Evolutionary conservation across 2,329 filamentous ascomycete species (phyloP).

Genomic region (Dothistroma pini): DNA sequence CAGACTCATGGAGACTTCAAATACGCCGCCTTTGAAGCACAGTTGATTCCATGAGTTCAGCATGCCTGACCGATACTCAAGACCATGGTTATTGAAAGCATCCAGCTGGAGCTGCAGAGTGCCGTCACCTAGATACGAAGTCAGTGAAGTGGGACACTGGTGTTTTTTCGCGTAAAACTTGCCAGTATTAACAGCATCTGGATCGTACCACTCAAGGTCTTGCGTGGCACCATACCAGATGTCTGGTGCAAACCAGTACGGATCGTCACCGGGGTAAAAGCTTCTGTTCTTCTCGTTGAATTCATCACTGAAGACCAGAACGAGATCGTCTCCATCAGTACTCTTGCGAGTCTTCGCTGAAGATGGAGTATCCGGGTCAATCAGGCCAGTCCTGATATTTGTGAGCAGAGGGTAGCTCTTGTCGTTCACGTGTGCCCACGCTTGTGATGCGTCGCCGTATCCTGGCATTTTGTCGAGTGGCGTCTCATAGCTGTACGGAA

Average conservation of each 20-base stretch:
- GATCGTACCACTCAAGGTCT: slow-evolving; percentile 58
- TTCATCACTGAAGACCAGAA: slow-evolving; percentile 67
- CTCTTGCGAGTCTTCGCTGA: slow-evolving; percentile 55
- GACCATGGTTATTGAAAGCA: slow-evolving; percentile 59
- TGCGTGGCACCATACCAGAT: slow-evolving; percentile 67
- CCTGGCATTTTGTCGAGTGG: slow-evolving; percentile 40
- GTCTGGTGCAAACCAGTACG: slow-evolving; percentile 65
- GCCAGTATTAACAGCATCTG: slow-evolving; percentile 51
- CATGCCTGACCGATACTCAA: slow-evolving; percentile 50
- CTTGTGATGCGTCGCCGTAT: slow-evolving; percentile 24
- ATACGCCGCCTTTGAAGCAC: slow-evolving; percentile 54
- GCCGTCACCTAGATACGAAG: slow-evolving; percentile 14
- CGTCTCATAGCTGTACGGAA: slow-evolving; percentile 39
- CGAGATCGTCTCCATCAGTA: slow-evolving; percentile 58
- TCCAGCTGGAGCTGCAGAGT: slow-evolving; percentile 60
- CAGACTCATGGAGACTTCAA: slow-evolving; percentile 52
- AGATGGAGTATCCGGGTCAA: slow-evolving; percentile 65
- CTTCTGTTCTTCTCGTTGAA: slow-evolving; percentile 65
- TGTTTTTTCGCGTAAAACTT: background rate
- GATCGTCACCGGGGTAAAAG: slow-evolving; percentile 68
- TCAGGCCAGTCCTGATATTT: slow-evolving; percentile 52
- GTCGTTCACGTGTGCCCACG: slow-evolving; percentile 50
- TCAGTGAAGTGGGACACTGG: slow-evolving; percentile 5
- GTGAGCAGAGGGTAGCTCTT: slow-evolving; percentile 45
- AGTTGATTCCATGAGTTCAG: slow-evolving; percentile 52